Evolutionary conservation across 371 early-diverging fungal genomes (phyloP), one percentile per base, ranked within the genome.

Genomic region (Syncephalis plumigaleata): DNA sequence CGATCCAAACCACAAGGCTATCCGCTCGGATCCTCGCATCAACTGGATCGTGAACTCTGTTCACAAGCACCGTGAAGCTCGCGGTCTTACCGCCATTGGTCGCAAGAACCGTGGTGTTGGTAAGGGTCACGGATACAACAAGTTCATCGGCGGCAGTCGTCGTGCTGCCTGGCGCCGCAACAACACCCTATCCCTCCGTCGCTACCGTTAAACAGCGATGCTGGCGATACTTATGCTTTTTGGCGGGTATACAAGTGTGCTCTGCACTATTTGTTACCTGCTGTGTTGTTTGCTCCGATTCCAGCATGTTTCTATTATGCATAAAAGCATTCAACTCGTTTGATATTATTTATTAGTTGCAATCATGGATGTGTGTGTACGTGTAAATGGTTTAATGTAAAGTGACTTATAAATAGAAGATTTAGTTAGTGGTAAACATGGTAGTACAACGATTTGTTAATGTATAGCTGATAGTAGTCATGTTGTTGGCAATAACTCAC

Each of bases 21-120:
- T 98, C 73, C 85, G 98, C 56, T 90, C 91, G 59, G 98, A 98
- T 67, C 70, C 88, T 49, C 90, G 91, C 71, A 85, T 96, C 75
- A 93, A 95, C 84, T 98, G 99, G 99, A 94, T 98, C 67, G 84
- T 75, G 69, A 87, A 87, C 59, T 71, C 86, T 52, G 89, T 86
- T 57, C 94, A 93, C 86, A 98, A 97, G 83, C 93, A 83, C 70
- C 87, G 99, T 67, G 99, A 98, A 68, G 74, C 83, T 53, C 86
- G 99, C 68, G 98, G 94, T 60, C 87, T 98, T 57, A 98, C 99
- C 60, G 67, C 91, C 51, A 81, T 87, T 50, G 91, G 91, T 61
- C 88, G 86, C 81, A 94, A 95, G 85, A 82, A 81, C 77, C 86
- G 99, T 64, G 98, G 98, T 67, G 66, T 84, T 55, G 94, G 90